Base-by-base conservation (phyloP, 2,329 filamentous ascomycete genomes). In the Pseudocercospora ulei region DNA sequence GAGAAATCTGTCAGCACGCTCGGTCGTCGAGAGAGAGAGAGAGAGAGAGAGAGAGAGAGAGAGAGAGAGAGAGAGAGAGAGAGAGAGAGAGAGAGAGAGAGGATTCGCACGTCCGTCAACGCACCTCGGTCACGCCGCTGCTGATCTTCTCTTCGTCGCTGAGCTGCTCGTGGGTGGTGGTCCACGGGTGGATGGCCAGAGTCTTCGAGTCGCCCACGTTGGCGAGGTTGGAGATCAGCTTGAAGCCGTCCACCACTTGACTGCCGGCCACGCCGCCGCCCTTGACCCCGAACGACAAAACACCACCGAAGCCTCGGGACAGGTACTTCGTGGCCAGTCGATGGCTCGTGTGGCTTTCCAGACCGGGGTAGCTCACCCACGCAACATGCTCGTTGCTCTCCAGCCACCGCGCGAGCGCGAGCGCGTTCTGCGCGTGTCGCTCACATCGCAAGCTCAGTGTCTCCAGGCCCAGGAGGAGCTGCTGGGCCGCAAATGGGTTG, bases 151-250 rank as follows among this genome's bases (percentile, higher is more conserved):
- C 88, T 59, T 86, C 73, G 18, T 88, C 81, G 14, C 70, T 77
- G 41, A 96, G 71, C 67, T 96, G 88, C 69, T 93, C 82, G 62
- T 96, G 88, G 2, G 88, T 96, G 2, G 88, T 95, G 4, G 79
- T 82, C 84, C 86, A 94, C 13, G 88, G 88, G 64, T 95, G 87
- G 53, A 95, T 93, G 14, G 87, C 87, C 47, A 95, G 69, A 4
- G 87, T 93, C 73, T 96, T 96, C 33, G 82, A 83, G 62, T 96
- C 88, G 41, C 88, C 88, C 17, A 96, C 87, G 60, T 98, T 98
- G 41, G 90, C 90, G 52, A 96, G 68, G 65, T 96, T 95, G 11
- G 85, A 93, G 55, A 96, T 85, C 52, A 98, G 67, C 72, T 92
- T 90, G 69, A 98, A 92, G 52, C 78, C 78, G 64, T 98, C 90